Base-by-base conservation (phyloP, 352 stramenopile species). In the Globisporangium canariense region DNA sequence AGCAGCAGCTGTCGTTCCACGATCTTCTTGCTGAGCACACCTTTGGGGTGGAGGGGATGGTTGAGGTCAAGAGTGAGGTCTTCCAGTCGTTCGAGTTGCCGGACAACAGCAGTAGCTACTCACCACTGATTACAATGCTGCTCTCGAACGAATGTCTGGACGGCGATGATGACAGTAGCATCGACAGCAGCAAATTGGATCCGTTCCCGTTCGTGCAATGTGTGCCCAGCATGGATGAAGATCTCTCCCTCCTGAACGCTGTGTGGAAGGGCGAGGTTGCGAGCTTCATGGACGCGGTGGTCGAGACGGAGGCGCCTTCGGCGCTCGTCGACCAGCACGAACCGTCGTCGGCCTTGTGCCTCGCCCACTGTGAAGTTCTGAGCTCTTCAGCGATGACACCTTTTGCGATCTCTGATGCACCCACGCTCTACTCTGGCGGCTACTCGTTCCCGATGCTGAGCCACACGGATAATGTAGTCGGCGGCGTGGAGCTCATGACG, bases 181-280 rank as follows among this genome's bases (percentile, higher is more conserved):
- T 13, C 3, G 32, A 10, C n/a, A 22, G 9, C 53, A 18, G 32
- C 34, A 47, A 34, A 20, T 34, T 30, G 16, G 53, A 46, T 9
- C 20, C 30, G 10, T 14, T 59, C n/a, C 11, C 36, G 34, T 20
- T 59, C 10, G 11, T 34, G 18, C 30, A 58, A 2, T 46, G 30
- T 34, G 9, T n/a, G 41, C 16, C 41, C 14, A 47, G 16, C 14
- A 20, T 47, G 41, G 34, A 59, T 3, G 53, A 47, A 9, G 53
- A 59, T 4, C 32, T 10, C 10, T 16, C 32, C 11, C 56, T 61
- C 7, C 50, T 30, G 14, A 13, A 61, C 22, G 40, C 56, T 16
- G 41, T 61, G 18, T 61, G 56, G 56, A 30, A 51, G 43, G 56
- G 56, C 56, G 53, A 52, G 16, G 22, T 32, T 3, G 25, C 25